These are phyloP conservation scores for Boletus albobrunnescens DNA, from an alignment of 1,284 basidiomycete genomes.

Conservation along the genomic window DNA sequence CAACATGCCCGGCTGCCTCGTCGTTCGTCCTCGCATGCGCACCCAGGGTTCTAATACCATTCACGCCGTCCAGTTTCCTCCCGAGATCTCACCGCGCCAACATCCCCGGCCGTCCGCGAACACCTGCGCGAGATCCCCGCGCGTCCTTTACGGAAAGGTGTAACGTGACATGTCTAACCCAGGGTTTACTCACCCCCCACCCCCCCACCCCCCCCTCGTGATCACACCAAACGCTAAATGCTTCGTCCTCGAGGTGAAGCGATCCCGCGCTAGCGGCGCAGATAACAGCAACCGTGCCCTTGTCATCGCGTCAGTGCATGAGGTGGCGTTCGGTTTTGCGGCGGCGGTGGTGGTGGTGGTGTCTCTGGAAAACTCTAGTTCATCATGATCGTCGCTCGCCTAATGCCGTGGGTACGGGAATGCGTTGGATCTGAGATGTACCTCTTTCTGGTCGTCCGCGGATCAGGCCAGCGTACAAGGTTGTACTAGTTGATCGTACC, in stretches of 20 bases:
- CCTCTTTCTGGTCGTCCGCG: constrained; percentile 25
- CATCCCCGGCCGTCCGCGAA: constrained; percentile 13
- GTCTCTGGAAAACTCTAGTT: background rate
- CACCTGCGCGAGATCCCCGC: constrained; percentile 26
- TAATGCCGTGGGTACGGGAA: constrained; percentile 15
- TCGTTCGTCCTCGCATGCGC: background rate
- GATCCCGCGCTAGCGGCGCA: constrained; percentile 11
- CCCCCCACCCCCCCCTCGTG: too few species aligned
- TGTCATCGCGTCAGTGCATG: constrained; percentile 2
- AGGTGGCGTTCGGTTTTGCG: constrained; percentile 11
- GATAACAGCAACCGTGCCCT: background rate
- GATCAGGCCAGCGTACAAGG: constrained; percentile 20
- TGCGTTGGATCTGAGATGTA: constrained; percentile 26
- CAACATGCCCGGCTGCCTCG: background rate
- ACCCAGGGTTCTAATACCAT: background rate
- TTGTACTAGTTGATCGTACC: constrained; percentile 5
- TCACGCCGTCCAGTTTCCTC: background rate
- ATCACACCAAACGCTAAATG: constrained; percentile 4
- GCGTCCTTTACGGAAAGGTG: constrained; percentile 16
- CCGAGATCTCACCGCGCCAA: constrained; percentile 7
- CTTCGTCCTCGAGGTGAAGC: constrained; percentile 3
- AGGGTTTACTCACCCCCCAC: too few species aligned
- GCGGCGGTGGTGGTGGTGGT: background rate
- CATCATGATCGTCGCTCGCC: constrained; percentile 25
- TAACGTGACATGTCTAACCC: constrained; percentile 20